phyloP scores from a whole-genome alignment of 371 early-diverging fungal genomes.

The Mucor mucedo region DNA sequence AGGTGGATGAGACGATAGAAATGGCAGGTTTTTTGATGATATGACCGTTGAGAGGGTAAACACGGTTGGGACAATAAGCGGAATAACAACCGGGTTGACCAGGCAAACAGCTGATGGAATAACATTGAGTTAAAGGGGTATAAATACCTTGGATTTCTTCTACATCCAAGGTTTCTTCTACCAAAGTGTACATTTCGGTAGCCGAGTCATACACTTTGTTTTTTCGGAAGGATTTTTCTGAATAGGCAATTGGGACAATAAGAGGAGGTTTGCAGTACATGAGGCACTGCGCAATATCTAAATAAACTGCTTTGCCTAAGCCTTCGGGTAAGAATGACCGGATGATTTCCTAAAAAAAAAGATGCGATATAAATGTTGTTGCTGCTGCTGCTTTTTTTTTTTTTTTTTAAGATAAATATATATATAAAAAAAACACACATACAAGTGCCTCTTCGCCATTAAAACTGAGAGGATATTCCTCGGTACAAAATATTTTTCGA shows the following conservation, averaged over 20 bases:
- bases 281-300: slow-evolving; percentile 41
- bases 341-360: slow-evolving; percentile 34
- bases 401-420: neutral
- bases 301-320: slow-evolving; percentile 20
- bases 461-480: slow-evolving; percentile 51
- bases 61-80: slow-evolving; percentile 44
- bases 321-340: slow-evolving; percentile 35
- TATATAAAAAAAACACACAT: slow-evolving; percentile 26
- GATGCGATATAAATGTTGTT: too few relatives aligned
- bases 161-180: slow-evolving; percentile 25
- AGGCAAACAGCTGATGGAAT: slow-evolving; percentile 38
- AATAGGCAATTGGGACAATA: slow-evolving; percentile 42
- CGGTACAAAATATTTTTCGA: slow-evolving; percentile 43
- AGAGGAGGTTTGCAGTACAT: slow-evolving; percentile 42
- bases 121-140: slow-evolving; percentile 47
- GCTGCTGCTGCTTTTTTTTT: too few relatives aligned
- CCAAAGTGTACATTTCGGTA: slow-evolving; percentile 44
- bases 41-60: slow-evolving; percentile 6
- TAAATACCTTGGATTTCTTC: slow-evolving; percentile 41
- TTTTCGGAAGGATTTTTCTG: slow-evolving; percentile 46
- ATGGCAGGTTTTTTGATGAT: slow-evolving; percentile 16
- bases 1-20: slow-evolving; percentile 30
- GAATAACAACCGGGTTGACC: slow-evolving; percentile 49
- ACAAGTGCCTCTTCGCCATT: slow-evolving; percentile 53
- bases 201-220: slow-evolving; percentile 45